These are phyloP conservation scores for Pseudofabraea citricarpa DNA, from an alignment of 2,329 filamentous ascomycete species.

Conservation along the genomic window DNA sequence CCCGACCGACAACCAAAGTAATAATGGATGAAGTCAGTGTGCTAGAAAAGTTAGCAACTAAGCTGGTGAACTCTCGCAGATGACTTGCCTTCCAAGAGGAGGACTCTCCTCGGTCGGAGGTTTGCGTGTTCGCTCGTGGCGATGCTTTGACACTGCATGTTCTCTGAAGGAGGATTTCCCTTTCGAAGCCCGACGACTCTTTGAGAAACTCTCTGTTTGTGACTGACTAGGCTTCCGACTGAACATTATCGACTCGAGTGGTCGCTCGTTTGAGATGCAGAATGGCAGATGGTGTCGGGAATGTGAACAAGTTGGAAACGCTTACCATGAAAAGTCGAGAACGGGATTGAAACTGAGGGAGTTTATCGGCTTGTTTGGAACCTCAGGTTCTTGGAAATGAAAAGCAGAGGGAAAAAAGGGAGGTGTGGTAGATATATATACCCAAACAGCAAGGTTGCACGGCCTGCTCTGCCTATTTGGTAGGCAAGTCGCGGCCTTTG, in stretches of 20 bases:
- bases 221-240: conserved; percentile 13
- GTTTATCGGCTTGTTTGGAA: background rate
- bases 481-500: conserved; percentile 7
- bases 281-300: background rate
- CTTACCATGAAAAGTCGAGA: background rate
- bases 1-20: conserved; percentile 73
- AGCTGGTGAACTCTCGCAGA: background rate
- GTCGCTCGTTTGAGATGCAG: background rate
- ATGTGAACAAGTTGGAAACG: background rate
- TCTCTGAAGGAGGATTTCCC: conserved; percentile 27
- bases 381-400: background rate
- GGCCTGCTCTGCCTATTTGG: background rate
- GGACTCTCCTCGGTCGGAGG: conserved; percentile 20
- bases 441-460: background rate
- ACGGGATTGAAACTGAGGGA: background rate
- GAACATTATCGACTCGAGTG: conserved; percentile 10
- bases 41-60: conserved; percentile 31
- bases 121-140: conserved; percentile 22
- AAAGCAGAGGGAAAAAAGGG: background rate
- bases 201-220: conserved; percentile 27
- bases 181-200: conserved; percentile 19
- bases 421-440: conserved; percentile 3
- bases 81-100: conserved; percentile 18
- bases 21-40: conserved; percentile 64
- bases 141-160: conserved; percentile 29